Evolutionary conservation across 768 basidiomycete species (phyloP).

Genomic region (Trametes sanguinea): DNA sequence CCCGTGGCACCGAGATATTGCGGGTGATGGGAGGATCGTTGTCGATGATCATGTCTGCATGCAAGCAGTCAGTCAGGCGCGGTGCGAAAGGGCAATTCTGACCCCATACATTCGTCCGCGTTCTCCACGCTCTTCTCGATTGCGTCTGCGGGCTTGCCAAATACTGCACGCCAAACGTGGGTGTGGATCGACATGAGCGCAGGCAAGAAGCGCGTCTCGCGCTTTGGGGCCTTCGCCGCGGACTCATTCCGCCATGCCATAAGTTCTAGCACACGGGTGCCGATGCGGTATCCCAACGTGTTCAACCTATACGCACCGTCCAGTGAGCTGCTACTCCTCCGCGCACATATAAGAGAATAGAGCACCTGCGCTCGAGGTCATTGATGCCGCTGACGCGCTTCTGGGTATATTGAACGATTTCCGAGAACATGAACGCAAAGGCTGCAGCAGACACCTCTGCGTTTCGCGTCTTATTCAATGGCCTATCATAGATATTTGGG

Average conservation of each 20-base stretch:
- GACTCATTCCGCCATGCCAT: slow-evolving; percentile 80
- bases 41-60: slow-evolving; percentile 93
- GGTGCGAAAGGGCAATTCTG: neutral
- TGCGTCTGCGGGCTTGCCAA: slow-evolving; percentile 91
- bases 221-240: slow-evolving; percentile 84
- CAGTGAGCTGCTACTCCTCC: neutral
- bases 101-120: slow-evolving; percentile 83
- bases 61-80: neutral
- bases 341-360: slow-evolving; percentile 3
- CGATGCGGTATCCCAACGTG: slow-evolving; percentile 90
- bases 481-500: slow-evolving; percentile 87
- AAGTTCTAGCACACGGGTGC: slow-evolving; percentile 83
- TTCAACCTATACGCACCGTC: slow-evolving; percentile 60
- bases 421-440: slow-evolving; percentile 89
- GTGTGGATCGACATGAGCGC: slow-evolving; percentile 94
- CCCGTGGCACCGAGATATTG: slow-evolving; percentile 90
- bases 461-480: slow-evolving; percentile 82
- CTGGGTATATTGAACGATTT: slow-evolving; percentile 95
- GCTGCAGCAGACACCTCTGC: slow-evolving; percentile 83
- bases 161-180: slow-evolving; percentile 93
- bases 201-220: slow-evolving; percentile 88
- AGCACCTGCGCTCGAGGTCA: slow-evolving; percentile 90
- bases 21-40: slow-evolving; percentile 93
- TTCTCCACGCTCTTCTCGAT: slow-evolving; percentile 97
- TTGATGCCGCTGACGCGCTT: slow-evolving; percentile 92